phyloP scores from a whole-genome alignment of 2,329 filamentous ascomycete genomes.

The Diaporthe amygdali region DNA sequence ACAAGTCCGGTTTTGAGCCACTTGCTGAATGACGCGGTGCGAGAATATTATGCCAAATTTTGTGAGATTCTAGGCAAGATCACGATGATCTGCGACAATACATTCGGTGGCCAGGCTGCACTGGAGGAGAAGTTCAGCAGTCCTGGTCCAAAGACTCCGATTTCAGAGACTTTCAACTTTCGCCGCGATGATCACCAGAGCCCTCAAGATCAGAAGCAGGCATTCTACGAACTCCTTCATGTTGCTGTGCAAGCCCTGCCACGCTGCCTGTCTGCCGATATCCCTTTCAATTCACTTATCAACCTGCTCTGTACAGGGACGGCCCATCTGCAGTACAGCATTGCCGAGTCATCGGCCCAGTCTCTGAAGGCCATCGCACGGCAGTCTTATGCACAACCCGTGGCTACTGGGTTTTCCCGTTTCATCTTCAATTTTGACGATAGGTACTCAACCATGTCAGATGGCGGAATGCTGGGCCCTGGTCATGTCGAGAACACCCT shows the following conservation, averaged over 20 bases:
- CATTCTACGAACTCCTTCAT: slow-evolving; percentile 93
- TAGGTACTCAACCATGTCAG: slow-evolving; percentile 95
- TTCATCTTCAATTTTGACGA: slow-evolving; percentile 99
- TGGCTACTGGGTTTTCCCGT: slow-evolving; percentile 93
- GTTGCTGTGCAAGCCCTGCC: slow-evolving; percentile 95
- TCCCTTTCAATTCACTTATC: slow-evolving; percentile 91
- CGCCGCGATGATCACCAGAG: slow-evolving; percentile 79
- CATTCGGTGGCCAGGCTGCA: slow-evolving; percentile 94
- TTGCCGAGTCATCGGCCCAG: slow-evolving; percentile 88
- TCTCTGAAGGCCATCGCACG: slow-evolving; percentile 94
- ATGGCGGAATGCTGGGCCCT: slow-evolving; percentile 93
- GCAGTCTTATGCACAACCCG: slow-evolving; percentile 91
- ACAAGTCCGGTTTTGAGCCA: slow-evolving; percentile 68
- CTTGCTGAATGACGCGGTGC: slow-evolving; percentile 75
- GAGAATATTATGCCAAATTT: slow-evolving; percentile 87
- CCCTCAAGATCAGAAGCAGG: slow-evolving; percentile 83
- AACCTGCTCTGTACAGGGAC: slow-evolving; percentile 96
- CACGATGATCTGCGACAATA: slow-evolving; percentile 93
- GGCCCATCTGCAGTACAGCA: slow-evolving; percentile 90
- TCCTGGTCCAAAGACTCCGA: slow-evolving; percentile 89
- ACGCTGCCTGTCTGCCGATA: slow-evolving; percentile 88
- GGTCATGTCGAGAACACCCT: slow-evolving; percentile 95
- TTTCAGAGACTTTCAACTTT: slow-evolving; percentile 93
- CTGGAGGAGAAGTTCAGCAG: slow-evolving; percentile 93
- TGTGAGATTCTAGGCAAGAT: slow-evolving; percentile 96